Conservation (phyloP, 495 filamentous ascomycete species). For the Elasticomyces elasticus region DNA sequence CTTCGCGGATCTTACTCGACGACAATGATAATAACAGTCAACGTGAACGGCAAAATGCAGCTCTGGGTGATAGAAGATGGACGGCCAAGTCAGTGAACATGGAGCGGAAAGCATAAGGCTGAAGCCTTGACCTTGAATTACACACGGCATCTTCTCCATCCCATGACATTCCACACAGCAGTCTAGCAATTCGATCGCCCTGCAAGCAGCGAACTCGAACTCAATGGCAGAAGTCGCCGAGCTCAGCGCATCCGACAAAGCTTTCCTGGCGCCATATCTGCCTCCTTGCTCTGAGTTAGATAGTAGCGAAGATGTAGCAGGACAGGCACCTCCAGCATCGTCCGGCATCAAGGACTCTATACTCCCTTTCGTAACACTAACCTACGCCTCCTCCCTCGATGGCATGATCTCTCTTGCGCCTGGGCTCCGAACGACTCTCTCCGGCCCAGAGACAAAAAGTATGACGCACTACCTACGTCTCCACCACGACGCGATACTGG, state of each 20-base stretch:
- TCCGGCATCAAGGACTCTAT: not conserved
- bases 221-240: constrained; percentile 5
- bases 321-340: not conserved
- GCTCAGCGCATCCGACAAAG: constrained; percentile 1
- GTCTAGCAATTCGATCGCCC: too few species aligned
- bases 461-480: constrained; percentile 87
- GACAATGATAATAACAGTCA: too few species aligned
- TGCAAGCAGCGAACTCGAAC: not conserved
- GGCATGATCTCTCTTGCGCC: constrained; percentile 63
- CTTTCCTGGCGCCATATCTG: constrained; percentile 14
- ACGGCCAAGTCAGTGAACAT: too few species aligned
- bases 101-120: too few species aligned
- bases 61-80: too few species aligned
- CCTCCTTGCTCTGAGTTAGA: not conserved
- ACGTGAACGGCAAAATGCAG: too few species aligned
- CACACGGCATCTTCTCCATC: too few species aligned
- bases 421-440: constrained; percentile 66
- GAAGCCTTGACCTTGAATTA: too few species aligned
- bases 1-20: too few species aligned
- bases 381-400: constrained; percentile 86
- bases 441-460: constrained; percentile 68
- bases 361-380: constrained; percentile 53
- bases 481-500: constrained; percentile 70
- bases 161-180: too few species aligned
- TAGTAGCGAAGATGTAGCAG: not conserved